A percentile compares a stretch with the other conserved stretches of the same genome.
These are phyloP conservation scores for Colletotrichum somersetense DNA, from an alignment of 2,329 filamentous ascomycete genomes.

Conservation along the genomic window DNA sequence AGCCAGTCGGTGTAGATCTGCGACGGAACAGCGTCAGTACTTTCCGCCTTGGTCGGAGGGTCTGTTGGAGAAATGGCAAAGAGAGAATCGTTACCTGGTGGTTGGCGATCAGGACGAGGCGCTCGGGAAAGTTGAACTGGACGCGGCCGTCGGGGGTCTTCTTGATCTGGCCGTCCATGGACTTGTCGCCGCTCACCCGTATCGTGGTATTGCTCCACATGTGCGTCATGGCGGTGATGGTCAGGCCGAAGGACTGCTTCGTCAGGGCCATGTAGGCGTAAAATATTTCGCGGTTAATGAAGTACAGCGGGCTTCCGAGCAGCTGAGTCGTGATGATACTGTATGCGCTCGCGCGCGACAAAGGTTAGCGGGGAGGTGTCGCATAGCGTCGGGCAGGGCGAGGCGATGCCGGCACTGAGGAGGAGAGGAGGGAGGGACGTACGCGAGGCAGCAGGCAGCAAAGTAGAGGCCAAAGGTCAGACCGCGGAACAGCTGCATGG, in stretches of 20 bases:
- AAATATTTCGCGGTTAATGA: conserved; percentile 81
- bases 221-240: conserved; percentile 84
- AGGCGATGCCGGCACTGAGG: not conserved
- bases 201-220: conserved; percentile 90
- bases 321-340: conserved; percentile 80
- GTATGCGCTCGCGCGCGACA: conserved; percentile 15
- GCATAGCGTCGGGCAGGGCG: not conserved
- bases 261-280: conserved; percentile 90
- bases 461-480: conserved; percentile 67
- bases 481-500: conserved; percentile 65
- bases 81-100: conserved; percentile 71
- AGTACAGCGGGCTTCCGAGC: conserved; percentile 81
- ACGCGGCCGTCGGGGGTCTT: conserved; percentile 79
- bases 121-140: conserved; percentile 83
- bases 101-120: conserved; percentile 87
- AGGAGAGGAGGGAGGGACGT: conserved; percentile 46
- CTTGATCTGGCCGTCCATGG: conserved; percentile 80
- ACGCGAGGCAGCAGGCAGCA: conserved; percentile 61
- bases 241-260: conserved; percentile 84
- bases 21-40: not conserved
- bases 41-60: conserved; percentile 26
- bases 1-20: conserved; percentile 91
- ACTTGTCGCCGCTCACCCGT: conserved; percentile 85
- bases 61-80: not conserved
- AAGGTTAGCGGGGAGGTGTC: conserved; percentile 6